Evolutionary conservation across 495 filamentous ascomycete species (phyloP).

Genomic region (Xylaria castorea): DNA sequence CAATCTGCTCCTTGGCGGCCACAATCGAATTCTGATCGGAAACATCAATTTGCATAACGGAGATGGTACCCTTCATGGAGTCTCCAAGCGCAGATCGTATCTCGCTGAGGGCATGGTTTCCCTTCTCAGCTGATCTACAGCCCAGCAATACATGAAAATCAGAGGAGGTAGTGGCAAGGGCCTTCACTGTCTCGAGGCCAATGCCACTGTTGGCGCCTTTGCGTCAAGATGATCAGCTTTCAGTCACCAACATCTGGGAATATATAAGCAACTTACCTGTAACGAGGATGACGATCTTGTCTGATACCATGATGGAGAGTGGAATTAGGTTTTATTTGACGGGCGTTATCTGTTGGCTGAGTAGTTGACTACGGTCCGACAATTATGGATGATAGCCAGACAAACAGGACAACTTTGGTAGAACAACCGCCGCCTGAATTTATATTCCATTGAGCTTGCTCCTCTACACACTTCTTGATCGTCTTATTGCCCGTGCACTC

Average conservation of each 20-base stretch:
- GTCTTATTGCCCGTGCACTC: neutral
- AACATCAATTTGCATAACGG: constrained; percentile 54
- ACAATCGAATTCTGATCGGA: constrained; percentile 51
- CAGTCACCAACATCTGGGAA: neutral
- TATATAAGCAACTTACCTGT: constrained; percentile 37
- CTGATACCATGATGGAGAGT: constrained; percentile 28
- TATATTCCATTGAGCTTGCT: neutral
- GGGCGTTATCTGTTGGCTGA: neutral
- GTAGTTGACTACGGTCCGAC: neutral
- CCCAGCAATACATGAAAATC: constrained; percentile 56
- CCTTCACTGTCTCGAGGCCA: constrained; percentile 54
- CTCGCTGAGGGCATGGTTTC: constrained; percentile 46
- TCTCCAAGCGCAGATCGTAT: constrained; percentile 36
- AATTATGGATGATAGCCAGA: neutral
- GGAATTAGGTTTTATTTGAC: neutral
- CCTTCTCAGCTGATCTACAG: constrained; percentile 51
- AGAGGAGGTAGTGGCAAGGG: constrained; percentile 46
- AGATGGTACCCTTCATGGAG: constrained; percentile 41
- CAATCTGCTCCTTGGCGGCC: constrained; percentile 41
- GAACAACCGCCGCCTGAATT: neutral
- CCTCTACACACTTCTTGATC: neutral
- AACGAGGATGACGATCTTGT: constrained; percentile 45
- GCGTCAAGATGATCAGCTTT: constrained; percentile 25
- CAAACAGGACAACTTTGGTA: neutral
- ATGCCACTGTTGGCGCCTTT: constrained; percentile 58